Evolutionary conservation across 2,329 filamentous ascomycete genomes (phyloP).

Genomic region (Geosmithia morbida): DNA sequence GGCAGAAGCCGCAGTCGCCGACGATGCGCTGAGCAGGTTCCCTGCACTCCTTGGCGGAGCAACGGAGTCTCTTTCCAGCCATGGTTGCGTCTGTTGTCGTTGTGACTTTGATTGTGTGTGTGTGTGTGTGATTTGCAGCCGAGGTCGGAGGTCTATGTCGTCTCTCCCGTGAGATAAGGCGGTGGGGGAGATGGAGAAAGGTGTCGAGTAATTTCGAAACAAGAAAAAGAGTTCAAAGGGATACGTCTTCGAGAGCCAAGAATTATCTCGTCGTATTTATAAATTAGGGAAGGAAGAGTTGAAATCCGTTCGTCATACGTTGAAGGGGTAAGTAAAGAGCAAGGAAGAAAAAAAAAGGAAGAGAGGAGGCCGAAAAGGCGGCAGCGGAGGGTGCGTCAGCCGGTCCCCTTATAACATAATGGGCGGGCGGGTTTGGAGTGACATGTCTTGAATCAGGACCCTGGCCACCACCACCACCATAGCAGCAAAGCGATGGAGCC

Average conservation of each 20-base stretch:
- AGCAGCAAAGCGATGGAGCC: neutral
- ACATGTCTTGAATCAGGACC: slow-evolving; percentile 1
- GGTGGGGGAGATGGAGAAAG: neutral
- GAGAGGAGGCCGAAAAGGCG: neutral
- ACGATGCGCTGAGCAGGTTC: slow-evolving; percentile 83
- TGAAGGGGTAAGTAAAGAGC: neutral
- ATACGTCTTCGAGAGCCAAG: no score
- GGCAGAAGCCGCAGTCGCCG: slow-evolving; percentile 91
- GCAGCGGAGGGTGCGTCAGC: neutral
- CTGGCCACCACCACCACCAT: neutral
- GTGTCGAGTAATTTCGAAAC: no score
- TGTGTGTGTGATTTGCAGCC: neutral
- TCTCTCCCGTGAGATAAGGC: neutral
- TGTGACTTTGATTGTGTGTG: neutral
- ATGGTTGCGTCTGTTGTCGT: slow-evolving; percentile 19
- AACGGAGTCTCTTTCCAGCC: slow-evolving; percentile 68
- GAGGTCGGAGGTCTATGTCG: neutral
- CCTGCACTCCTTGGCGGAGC: slow-evolving; percentile 81
- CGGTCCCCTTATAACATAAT: neutral
- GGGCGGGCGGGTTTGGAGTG: neutral
- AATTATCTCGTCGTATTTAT: no score
- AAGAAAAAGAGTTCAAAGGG: no score
- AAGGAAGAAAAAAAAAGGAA: neutral
- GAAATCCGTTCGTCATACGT: neutral
- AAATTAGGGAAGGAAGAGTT: no score